phyloP scores from a whole-genome alignment of 2,329 filamentous ascomycete species.

The Pseudofabraea citricarpa region DNA sequence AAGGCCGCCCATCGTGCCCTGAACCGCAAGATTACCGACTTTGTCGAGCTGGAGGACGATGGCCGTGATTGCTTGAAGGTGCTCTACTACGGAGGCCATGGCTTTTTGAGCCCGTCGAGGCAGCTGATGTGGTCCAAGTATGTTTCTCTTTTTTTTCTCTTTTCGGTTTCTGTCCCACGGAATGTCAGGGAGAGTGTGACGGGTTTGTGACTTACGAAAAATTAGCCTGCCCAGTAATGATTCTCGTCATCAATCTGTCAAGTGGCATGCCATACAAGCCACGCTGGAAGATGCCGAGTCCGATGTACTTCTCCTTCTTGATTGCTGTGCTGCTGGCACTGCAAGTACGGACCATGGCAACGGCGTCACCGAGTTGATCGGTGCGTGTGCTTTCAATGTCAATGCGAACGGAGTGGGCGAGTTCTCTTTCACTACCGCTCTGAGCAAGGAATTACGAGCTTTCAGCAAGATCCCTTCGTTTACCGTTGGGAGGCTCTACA shows the following conservation, averaged over 20 bases:
- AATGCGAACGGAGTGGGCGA: conserved; percentile 1
- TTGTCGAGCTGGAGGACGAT: conserved; percentile 1
- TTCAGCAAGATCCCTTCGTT: conserved; percentile 1
- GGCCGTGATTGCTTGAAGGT: conserved; percentile 1
- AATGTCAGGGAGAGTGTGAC: too few relatives aligned
- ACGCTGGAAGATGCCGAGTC: conserved; percentile 54
- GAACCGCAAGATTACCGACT: conserved; percentile 3
- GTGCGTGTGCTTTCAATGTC: conserved; percentile 1
- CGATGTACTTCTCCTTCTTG: conserved; percentile 53
- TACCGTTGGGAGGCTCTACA: conserved; percentile 1
- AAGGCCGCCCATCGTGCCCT: neutral
- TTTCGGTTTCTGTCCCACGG: too few relatives aligned
- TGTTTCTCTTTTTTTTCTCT: neutral
- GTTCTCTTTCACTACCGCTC: neutral
- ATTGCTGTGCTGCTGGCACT: conserved; percentile 40
- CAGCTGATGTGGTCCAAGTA: conserved; percentile 6
- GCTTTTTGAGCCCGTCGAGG: neutral
- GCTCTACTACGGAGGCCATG: conserved; percentile 8
- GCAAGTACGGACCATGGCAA: conserved; percentile 1
- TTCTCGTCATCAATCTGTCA: conserved; percentile 28
- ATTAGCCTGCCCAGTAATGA: neutral
- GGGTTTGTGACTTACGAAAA: neutral
- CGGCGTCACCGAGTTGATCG: neutral
- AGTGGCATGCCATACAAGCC: conserved; percentile 53
- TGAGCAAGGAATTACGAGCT: neutral